Percentiles rank a stretch among this genome's conserved stretches.
Conservation (phyloP, 2,329 filamentous ascomycete genomes). For the Aspergillus vadensis region DNA sequence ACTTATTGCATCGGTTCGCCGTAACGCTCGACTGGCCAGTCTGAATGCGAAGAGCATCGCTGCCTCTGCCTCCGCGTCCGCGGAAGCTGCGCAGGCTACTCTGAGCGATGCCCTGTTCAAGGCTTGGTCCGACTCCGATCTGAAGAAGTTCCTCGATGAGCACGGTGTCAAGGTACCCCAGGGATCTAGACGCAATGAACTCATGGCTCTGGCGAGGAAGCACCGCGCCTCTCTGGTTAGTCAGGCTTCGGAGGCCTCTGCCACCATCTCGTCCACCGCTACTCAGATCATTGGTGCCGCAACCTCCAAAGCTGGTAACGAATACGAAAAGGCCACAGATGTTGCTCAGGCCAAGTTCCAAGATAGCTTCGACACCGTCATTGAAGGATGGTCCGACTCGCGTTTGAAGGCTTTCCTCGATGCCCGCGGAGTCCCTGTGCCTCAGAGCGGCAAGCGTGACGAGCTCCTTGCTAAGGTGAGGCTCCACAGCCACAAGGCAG, state of each 20-base stretch:
- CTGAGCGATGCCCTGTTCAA: slow-evolving; percentile 83
- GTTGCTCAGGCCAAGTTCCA: slow-evolving; percentile 63
- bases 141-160: slow-evolving; percentile 93
- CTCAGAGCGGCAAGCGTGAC: slow-evolving; percentile 70
- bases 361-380: slow-evolving; percentile 66
- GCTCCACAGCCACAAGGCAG: slow-evolving; percentile 70
- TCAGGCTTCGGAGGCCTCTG: slow-evolving; percentile 56
- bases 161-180: slow-evolving; percentile 88
- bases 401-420: slow-evolving; percentile 78
- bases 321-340: slow-evolving; percentile 75
- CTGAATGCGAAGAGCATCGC: slow-evolving; percentile 65
- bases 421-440: slow-evolving; percentile 72
- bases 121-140: slow-evolving; percentile 82
- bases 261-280: slow-evolving; percentile 46
- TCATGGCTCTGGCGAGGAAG: slow-evolving; percentile 86
- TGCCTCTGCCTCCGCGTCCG: slow-evolving; percentile 63
- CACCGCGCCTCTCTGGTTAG: slow-evolving; percentile 66
- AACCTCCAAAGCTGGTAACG: slow-evolving; percentile 72
- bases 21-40: slow-evolving; percentile 81
- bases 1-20: slow-evolving; percentile 83
- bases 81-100: slow-evolving; percentile 69
- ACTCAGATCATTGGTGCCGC: slow-evolving; percentile 65
- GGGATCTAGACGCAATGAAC: slow-evolving; percentile 85
- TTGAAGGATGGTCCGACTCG: slow-evolving; percentile 70
- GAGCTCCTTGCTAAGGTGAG: slow-evolving; percentile 75